These are phyloP conservation scores for Hypoxylon cercidicola DNA, from an alignment of 495 filamentous ascomycete genomes.

Conservation along the genomic window DNA sequence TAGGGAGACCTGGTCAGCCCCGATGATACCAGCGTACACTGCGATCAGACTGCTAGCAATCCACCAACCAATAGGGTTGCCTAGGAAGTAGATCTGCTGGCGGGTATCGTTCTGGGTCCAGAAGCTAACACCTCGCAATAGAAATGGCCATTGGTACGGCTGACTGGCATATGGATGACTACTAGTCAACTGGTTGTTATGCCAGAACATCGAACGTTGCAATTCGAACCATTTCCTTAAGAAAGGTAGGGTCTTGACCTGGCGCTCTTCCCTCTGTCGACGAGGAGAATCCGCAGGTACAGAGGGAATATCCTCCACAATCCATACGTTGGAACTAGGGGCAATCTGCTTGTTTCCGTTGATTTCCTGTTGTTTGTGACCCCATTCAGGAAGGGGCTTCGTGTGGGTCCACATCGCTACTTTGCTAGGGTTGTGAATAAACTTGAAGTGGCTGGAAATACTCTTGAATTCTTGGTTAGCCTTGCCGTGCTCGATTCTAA, in stretches of 20 bases:
- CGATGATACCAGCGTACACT: conserved; percentile 91
- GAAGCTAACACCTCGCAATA: conserved; percentile 96
- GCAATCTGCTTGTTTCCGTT: conserved; percentile 98
- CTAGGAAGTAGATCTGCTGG: conserved; percentile 98
- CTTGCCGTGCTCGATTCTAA: conserved; percentile 90
- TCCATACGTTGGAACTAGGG: conserved; percentile 93
- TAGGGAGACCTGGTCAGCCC: conserved; percentile 91
- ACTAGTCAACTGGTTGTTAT: conserved; percentile 97
- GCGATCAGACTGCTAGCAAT: conserved; percentile 89
- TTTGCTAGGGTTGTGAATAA: conserved; percentile 90
- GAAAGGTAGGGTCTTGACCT: conserved; percentile 87
- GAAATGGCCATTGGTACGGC: conserved; percentile 98
- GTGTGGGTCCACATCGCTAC: conserved; percentile 99
- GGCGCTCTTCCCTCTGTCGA: conserved; percentile 72
- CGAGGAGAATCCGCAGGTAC: conserved; percentile 75
- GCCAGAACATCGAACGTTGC: conserved; percentile 98
- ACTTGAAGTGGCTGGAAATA: conserved; percentile 90
- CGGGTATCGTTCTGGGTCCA: conserved; percentile 98
- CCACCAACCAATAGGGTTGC: conserved; percentile 99
- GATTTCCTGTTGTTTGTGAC: conserved; percentile 95
- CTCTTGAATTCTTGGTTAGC: conserved; percentile 85
- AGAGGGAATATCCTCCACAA: conserved; percentile 87
- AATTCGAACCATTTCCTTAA: conserved; percentile 95
- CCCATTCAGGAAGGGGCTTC: conserved; percentile 94
- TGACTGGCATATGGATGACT: conserved; percentile 95